These are phyloP conservation scores for Malus sieversii DNA, from an alignment of 306 rosid species.

Conservation along the genomic window DNA sequence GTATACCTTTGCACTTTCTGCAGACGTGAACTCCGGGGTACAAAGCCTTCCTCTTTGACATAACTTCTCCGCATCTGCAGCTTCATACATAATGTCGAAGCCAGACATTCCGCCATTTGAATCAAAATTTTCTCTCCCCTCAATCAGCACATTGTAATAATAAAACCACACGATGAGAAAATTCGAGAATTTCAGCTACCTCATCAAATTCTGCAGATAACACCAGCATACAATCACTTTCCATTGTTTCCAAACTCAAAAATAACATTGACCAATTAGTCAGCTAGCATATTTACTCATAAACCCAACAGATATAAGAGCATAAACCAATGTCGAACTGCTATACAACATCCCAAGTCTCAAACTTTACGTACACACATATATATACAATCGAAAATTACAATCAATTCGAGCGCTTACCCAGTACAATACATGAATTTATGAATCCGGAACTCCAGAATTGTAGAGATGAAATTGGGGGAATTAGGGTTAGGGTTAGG, in stretches of 20 bases:
- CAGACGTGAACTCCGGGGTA: slow-evolving; percentile 18
- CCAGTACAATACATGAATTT: background rate
- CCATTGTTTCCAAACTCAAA: background rate
- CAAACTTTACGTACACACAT: background rate
- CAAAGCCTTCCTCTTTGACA: slow-evolving; percentile 14
- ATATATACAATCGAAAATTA: background rate
- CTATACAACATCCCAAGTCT: background rate
- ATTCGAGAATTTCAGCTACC: slow-evolving; percentile 10
- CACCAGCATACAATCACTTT: background rate
- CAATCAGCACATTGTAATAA: slow-evolving; percentile 40
- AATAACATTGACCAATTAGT: background rate
- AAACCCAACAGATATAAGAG: background rate
- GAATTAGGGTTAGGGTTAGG: slow-evolving; percentile 12
- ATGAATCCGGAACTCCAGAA: background rate
- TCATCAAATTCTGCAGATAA: slow-evolving; percentile 12
- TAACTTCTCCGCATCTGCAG: slow-evolving; percentile 33
- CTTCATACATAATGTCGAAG: slow-evolving; percentile 46
- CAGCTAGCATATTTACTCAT: background rate
- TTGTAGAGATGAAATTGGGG: background rate
- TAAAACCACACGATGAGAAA: slow-evolving; percentile 7
- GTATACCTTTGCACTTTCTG: slow-evolving; percentile 37
- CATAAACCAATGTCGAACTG: background rate
- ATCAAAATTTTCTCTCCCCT: slow-evolving; percentile 1
- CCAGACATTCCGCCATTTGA: slow-evolving; percentile 63
- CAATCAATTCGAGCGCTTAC: background rate